Evolutionary conservation across 2,329 filamentous ascomycete genomes (phyloP).

Genomic region (Paramyrothecium sp.): DNA sequence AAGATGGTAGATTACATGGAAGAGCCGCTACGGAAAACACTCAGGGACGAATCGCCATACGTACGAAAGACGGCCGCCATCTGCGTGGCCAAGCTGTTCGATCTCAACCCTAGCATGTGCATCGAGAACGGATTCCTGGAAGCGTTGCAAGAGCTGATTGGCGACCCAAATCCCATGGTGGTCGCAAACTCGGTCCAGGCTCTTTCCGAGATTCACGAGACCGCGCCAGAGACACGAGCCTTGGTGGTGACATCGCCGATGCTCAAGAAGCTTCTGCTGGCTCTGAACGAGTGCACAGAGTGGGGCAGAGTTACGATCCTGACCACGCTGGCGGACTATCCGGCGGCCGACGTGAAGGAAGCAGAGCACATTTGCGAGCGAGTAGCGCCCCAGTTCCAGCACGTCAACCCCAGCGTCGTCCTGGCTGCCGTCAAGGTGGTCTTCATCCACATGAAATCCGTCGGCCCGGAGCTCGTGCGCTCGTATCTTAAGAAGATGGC

Average conservation of each 20-base stretch:
- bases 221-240: conserved; percentile 86
- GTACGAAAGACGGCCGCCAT: conserved; percentile 97
- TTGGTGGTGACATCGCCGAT: conserved; percentile 78
- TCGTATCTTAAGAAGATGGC: conserved; percentile 99
- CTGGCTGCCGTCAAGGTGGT: conserved; percentile 97
- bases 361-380: conserved; percentile 97
- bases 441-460: conserved; percentile 89
- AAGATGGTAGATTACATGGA: conserved; percentile 99
- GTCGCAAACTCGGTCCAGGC: conserved; percentile 97
- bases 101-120: conserved; percentile 88
- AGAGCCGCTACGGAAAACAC: conserved; percentile 90
- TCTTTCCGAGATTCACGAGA: conserved; percentile 85
- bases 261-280: conserved; percentile 94
- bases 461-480: conserved; percentile 74
- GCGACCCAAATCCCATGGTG: conserved; percentile 98
- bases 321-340: conserved; percentile 85
- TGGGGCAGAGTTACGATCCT: conserved; percentile 96
- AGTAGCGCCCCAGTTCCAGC: conserved; percentile 95
- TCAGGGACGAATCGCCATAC: conserved; percentile 96
- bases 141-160: conserved; percentile 90
- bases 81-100: conserved; percentile 96
- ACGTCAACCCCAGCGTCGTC: conserved; percentile 96
- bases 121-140: conserved; percentile 97
- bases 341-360: conserved; percentile 84
- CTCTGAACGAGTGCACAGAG: conserved; percentile 96